Percentiles rank a stretch among this genome's conserved stretches.
Conservation (phyloP, 805 yeast genomes). For the Spathaspora sp. region DNA sequence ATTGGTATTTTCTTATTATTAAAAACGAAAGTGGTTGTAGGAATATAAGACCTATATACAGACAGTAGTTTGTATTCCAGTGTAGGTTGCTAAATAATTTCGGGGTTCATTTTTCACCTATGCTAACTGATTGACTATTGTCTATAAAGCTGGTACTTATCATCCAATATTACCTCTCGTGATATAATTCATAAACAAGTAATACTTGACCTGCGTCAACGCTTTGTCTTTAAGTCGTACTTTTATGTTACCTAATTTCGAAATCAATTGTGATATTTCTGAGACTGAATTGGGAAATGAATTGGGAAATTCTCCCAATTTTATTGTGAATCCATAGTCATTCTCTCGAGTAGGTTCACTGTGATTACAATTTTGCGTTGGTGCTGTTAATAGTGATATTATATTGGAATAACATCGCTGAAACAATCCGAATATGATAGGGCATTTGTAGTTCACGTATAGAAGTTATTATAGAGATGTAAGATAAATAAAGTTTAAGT, state of each 20-base stretch:
- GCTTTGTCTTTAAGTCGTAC: conserved; percentile 62
- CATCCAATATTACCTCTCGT: conserved; percentile 43
- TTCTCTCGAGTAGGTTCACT: conserved; percentile 8
- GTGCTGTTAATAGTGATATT: conserved; percentile 21
- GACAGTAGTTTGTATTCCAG: not conserved
- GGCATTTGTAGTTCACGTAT: not conserved
- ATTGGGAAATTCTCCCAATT: conserved; percentile 56
- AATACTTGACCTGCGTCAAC: conserved; percentile 86
- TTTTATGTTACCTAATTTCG: conserved; percentile 66
- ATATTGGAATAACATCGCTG: conserved; percentile 31
- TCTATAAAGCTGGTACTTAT: conserved; percentile 1
- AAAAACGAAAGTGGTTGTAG: not conserved
- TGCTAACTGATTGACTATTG: too few species aligned
- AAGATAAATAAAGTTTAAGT: too few species aligned
- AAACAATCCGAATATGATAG: conserved; percentile 24
- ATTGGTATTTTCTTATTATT: not conserved
- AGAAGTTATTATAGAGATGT: too few species aligned
- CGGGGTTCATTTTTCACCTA: not conserved
- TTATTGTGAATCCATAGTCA: conserved; percentile 58
- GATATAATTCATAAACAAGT: conserved; percentile 81
- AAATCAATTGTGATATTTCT: conserved; percentile 39
- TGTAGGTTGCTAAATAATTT: too few species aligned
- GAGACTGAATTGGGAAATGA: conserved; percentile 28
- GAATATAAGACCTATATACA: not conserved
- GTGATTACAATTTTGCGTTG: conserved; percentile 3